Conservation (phyloP, 805 yeast genomes). For the Priceomyces medius region DNA sequence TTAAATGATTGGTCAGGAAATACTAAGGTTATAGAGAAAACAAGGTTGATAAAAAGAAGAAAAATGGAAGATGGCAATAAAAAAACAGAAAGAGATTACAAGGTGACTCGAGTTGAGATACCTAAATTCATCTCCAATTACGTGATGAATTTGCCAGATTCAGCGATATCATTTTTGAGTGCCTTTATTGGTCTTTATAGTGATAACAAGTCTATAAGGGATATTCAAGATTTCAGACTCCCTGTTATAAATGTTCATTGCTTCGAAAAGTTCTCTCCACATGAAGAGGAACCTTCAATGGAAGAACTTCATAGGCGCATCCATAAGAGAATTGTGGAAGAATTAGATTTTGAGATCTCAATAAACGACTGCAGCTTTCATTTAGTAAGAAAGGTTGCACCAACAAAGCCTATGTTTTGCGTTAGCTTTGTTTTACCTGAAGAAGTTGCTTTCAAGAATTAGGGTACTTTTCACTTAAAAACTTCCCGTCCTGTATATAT, state of each 20-base stretch:
- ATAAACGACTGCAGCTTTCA: conserved; percentile 61
- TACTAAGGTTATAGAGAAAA: conserved; percentile 35
- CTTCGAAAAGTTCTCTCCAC: conserved; percentile 82
- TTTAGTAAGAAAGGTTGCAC: conserved; percentile 90
- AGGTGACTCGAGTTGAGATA: conserved; percentile 27
- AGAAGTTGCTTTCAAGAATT: conserved; percentile 53
- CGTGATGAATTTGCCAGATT: conserved; percentile 95
- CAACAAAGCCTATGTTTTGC: conserved; percentile 95
- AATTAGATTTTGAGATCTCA: conserved; percentile 48
- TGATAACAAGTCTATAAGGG: conserved; percentile 32
- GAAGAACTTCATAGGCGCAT: conserved; percentile 70
- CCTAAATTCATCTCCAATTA: conserved; percentile 66
- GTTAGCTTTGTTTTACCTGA: conserved; percentile 73
- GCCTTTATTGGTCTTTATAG: conserved; percentile 74
- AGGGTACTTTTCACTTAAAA: background rate
- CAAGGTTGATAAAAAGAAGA: conserved; percentile 35
- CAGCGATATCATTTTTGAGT: conserved; percentile 79
- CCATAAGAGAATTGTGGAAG: conserved; percentile 46
- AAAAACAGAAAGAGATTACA: conserved; percentile 9
- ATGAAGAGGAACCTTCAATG: conserved; percentile 67
- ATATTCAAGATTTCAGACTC: conserved; percentile 49
- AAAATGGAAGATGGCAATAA: conserved; percentile 28
- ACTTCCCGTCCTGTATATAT: background rate
- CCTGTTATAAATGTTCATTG: conserved; percentile 88
- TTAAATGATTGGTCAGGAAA: conserved; percentile 47